Evolutionary conservation across 2,329 filamentous ascomycete species (phyloP), one percentile per base, ranked within the genome.

Genomic region (Ascochyta viciae-villosae): DNA sequence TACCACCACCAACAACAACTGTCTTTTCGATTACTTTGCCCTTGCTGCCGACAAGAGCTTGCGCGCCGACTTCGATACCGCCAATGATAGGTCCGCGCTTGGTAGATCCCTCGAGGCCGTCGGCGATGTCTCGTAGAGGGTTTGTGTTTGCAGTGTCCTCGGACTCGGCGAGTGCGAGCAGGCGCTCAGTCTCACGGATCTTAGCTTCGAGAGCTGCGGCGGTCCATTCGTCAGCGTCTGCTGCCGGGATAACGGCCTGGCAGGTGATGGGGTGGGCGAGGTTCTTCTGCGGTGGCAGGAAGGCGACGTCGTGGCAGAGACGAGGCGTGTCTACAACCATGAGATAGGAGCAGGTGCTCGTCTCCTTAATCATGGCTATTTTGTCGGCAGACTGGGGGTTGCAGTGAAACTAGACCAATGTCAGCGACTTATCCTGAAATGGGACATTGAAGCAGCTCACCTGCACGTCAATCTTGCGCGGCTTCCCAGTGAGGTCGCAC

Each of bases 281-380:
- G 50, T 89, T 89, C 59, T 91, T 88, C 65, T 89, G 87, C 0
- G 92, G 91, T 0, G 93, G 92, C 50, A 89, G 80, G 74, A 97
- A 97, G 9, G 92, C 92, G 9, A 91, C 86, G 64, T 97, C 93
- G 70, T 89, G 86, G 78, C 93, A 97, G 12, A 97, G 85, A 0
- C 92, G 87, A 0, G 92, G 91, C 0, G 93, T 96, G 72, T 96
- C 90, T 60, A 97, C 86, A 29, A 96, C 87, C 92, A 97, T 96
- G 50, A 96, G 82, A 72, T 97, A 97, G 12, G 91, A 87, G 77
- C 93, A 97, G 10, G 92, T 96, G 3, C 89, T 90, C 1, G 94
- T 87, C 74, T 97, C 93, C 75, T 96, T 96, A 77, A 97, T 96
- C 87, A 91, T 92, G 39, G 89, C 89, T 66, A 97, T 96, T 43